Evolutionary conservation across 2,329 filamentous ascomycete species (phyloP).

Genomic region (Fusarium kyushuense): DNA sequence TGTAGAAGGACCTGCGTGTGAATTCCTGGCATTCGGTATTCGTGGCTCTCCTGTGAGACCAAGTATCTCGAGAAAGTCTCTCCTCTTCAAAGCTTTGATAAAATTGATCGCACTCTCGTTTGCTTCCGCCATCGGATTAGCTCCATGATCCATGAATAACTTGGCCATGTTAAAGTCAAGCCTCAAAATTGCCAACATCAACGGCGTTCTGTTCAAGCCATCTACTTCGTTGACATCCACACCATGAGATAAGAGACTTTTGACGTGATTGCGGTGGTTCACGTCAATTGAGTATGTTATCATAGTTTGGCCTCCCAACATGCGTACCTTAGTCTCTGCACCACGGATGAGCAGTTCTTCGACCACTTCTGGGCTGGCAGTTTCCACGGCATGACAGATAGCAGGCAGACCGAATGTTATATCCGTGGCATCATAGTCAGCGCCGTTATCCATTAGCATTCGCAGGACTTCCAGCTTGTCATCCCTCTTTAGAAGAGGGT

Average conservation of each 20-base stretch:
- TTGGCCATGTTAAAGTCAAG: slow-evolving; percentile 16
- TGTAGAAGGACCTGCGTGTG: too few species aligned
- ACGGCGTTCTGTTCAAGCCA: slow-evolving; percentile 14
- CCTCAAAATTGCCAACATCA: not conserved
- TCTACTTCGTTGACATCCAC: slow-evolving; percentile 10
- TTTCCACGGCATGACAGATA: slow-evolving; percentile 20
- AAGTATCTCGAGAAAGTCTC: not conserved
- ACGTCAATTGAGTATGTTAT: slow-evolving; percentile 23
- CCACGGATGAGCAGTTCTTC: slow-evolving; percentile 3
- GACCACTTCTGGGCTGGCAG: not conserved
- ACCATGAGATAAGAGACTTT: not conserved
- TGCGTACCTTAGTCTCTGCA: slow-evolving; percentile 8
- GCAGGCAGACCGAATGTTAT: slow-evolving; percentile 1
- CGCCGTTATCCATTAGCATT: not conserved
- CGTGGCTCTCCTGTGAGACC: not conserved
- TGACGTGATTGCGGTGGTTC: not conserved
- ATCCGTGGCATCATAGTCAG: not conserved
- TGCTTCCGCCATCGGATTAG: not conserved
- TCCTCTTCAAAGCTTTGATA: slow-evolving; percentile 5
- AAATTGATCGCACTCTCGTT: slow-evolving; percentile 15
- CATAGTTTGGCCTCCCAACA: slow-evolving; percentile 9
- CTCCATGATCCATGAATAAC: slow-evolving; percentile 2
- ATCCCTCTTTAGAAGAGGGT: not conserved
- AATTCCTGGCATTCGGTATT: rapidly evolving
- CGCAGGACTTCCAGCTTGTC: slow-evolving; percentile 8